Percentiles rank a stretch among this genome's conserved stretches.
phyloP scores from a whole-genome alignment of 305 asterid species.

The Withania somnifera region DNA sequence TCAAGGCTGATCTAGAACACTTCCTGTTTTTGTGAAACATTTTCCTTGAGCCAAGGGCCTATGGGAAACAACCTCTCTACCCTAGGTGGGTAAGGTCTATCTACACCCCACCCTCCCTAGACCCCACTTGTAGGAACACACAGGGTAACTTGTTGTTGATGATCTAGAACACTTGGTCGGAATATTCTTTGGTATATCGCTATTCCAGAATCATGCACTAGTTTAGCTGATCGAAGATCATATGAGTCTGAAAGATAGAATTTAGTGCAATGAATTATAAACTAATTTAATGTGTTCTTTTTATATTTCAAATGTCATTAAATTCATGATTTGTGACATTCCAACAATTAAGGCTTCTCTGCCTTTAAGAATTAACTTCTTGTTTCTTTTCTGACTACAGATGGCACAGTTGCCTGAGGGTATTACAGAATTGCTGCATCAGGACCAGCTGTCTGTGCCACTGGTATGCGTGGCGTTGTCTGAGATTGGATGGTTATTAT shows the following conservation, averaged over 20 bases:
- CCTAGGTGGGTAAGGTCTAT: not conserved
- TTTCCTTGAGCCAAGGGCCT: not conserved
- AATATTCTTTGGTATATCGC: not conserved
- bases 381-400: conserved; percentile 28
- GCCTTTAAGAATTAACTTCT: not conserved
- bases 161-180: not conserved
- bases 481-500: not conserved
- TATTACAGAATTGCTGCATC: conserved; percentile 74
- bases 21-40: not conserved
- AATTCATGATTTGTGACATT: not conserved
- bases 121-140: not conserved
- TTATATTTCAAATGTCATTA: not conserved
- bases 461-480: conserved; percentile 40
- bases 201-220: not conserved
- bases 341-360: not conserved
- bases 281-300: not conserved
- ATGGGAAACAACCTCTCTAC: not conserved
- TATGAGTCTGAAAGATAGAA: not conserved
- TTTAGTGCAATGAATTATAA: not conserved
- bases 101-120: not conserved
- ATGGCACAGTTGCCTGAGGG: conserved; percentile 97
- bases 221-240: not conserved
- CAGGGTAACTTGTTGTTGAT: not conserved
- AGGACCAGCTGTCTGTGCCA: conserved; percentile 60
- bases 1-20: not conserved